Percentiles rank a stretch among this genome's conserved stretches.
These are phyloP conservation scores for Penicillium macrosclerotiorum DNA, from an alignment of 495 filamentous ascomycete genomes.

Conservation along the genomic window DNA sequence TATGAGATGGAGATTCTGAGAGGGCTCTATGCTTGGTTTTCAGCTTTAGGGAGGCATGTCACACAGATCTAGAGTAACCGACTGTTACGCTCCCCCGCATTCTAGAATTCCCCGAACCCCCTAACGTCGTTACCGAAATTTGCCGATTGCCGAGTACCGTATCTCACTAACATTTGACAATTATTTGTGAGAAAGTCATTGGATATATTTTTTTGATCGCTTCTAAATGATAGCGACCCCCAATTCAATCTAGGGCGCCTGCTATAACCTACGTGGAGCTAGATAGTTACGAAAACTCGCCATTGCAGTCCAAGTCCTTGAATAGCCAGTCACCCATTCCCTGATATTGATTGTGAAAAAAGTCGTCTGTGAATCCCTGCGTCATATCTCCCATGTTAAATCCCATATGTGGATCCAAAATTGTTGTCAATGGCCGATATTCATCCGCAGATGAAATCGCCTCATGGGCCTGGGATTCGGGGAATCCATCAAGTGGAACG, in stretches of 20 bases:
- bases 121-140: constrained; percentile 12
- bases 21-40: background rate
- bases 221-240: too few relatives aligned
- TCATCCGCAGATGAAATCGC: constrained; percentile 6
- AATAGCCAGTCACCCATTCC: constrained; percentile 22
- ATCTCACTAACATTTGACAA: background rate
- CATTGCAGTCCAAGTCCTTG: constrained; percentile 15
- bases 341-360: constrained; percentile 20
- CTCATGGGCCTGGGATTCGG: constrained; percentile 2
- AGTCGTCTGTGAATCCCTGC: background rate
- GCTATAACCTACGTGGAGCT: too few relatives aligned
- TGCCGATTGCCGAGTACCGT: constrained; percentile 19
- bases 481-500: background rate
- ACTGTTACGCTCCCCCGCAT: constrained; percentile 16
- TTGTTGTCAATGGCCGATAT: constrained; percentile 15
- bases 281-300: constrained; percentile 10
- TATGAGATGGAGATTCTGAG: background rate
- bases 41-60: background rate
- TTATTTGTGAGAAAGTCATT: too few relatives aligned
- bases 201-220: too few relatives aligned
- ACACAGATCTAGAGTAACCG: background rate
- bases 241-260: too few relatives aligned
- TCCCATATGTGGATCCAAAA: constrained; percentile 13
- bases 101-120: constrained; percentile 4
- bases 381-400: constrained; percentile 13